These are phyloP conservation scores for Phaseolus lunatus DNA, from an alignment of 306 rosid genomes.

Conservation along the genomic window DNA sequence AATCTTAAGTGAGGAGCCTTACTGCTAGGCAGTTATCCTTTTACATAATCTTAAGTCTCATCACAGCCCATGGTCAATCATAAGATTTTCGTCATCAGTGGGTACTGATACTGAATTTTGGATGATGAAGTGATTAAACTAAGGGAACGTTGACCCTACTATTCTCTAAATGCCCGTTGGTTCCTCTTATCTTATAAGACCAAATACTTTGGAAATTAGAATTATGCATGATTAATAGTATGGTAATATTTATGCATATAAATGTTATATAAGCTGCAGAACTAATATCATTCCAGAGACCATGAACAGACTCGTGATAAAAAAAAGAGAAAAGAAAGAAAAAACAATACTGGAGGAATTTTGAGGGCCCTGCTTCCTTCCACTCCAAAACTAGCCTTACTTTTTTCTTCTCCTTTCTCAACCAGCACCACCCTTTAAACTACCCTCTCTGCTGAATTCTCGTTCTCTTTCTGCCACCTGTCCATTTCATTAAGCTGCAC, in stretches of 20 bases:
- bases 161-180: constrained; percentile 19
- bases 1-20: constrained; percentile 1
- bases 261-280: not conserved
- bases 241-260: not conserved
- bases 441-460: not conserved
- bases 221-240: constrained; percentile 19
- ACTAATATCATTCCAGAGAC: not conserved
- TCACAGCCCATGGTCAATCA: not conserved
- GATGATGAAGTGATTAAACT: constrained; percentile 27
- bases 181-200: not conserved
- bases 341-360: too few species aligned
- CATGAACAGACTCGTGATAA: not conserved
- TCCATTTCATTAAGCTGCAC: not conserved
- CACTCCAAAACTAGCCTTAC: not conserved
- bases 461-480: not conserved
- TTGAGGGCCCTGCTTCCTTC: not conserved
- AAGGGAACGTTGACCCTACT: constrained; percentile 19
- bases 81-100: not conserved
- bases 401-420: not conserved
- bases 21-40: not conserved
- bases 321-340: not conserved
- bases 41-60: not conserved
- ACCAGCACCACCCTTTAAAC: not conserved
- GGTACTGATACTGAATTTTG: not conserved
- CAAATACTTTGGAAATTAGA: not conserved